phyloP scores from a whole-genome alignment of 768 basidiomycete species.

The Scleroderma citrinum region DNA sequence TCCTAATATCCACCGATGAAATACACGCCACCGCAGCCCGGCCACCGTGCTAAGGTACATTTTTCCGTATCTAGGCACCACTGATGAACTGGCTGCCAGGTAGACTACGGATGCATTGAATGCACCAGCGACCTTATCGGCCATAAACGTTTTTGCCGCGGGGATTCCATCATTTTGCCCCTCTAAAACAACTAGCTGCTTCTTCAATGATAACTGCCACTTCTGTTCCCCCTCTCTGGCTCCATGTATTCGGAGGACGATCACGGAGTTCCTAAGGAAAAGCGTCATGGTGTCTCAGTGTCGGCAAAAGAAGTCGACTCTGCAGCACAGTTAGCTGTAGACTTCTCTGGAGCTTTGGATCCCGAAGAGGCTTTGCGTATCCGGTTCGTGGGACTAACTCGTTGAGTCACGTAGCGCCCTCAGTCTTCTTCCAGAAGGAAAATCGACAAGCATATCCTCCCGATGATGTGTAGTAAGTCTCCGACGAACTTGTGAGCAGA shows the following conservation, averaged over 20 bases:
- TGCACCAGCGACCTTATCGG: no score
- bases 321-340: conserved; percentile 51
- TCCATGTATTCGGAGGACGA: conserved; percentile 7
- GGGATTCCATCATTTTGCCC: no score
- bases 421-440: conserved; percentile 36
- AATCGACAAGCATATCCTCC: conserved; percentile 62
- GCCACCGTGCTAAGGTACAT: no score
- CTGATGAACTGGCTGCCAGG: no score
- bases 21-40: no score
- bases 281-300: conserved; percentile 30
- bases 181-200: not conserved
- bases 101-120: no score
- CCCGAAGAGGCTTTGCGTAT: conserved; percentile 47
- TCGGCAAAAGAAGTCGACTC: conserved; percentile 52
- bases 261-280: conserved; percentile 15
- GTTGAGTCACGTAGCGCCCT: not conserved
- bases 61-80: no score
- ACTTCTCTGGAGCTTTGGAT: conserved; percentile 39
- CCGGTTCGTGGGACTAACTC: conserved; percentile 30
- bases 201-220: not conserved
- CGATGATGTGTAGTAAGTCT: conserved; percentile 65
- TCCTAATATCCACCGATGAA: no score
- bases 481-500: not conserved
- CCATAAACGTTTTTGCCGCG: not conserved
- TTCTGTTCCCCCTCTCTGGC: not conserved